These are phyloP conservation scores for Scheffersomyces lignosus DNA, from an alignment of 805 yeast genomes.

Conservation along the genomic window DNA sequence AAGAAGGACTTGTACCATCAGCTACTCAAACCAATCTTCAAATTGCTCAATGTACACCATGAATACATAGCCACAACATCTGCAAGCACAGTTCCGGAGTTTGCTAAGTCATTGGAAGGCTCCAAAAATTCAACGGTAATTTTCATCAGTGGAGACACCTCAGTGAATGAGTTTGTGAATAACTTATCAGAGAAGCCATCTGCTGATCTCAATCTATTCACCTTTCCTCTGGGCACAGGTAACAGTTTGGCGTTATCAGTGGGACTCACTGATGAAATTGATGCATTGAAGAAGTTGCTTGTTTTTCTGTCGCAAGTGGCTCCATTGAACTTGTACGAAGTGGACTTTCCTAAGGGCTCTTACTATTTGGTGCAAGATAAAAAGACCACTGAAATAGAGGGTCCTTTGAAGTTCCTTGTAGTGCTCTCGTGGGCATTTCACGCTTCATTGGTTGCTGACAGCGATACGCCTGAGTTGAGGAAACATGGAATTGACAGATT, in stretches of 20 bases:
- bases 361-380: constrained; percentile 20
- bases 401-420: constrained; percentile 46
- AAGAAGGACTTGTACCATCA: constrained; percentile 36
- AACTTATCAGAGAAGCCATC: constrained; percentile 19
- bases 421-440: constrained; percentile 87
- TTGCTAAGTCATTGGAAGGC: constrained; percentile 32
- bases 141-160: constrained; percentile 84
- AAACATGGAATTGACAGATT: constrained; percentile 67
- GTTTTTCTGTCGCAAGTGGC: constrained; percentile 15
- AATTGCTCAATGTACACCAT: constrained; percentile 33
- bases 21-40: constrained; percentile 50
- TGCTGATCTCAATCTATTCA: constrained; percentile 23
- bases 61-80: constrained; percentile 45
- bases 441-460: constrained; percentile 78
- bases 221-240: constrained; percentile 82
- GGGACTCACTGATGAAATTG: constrained; percentile 29
- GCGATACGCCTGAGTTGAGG: constrained; percentile 68
- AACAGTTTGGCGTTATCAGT: constrained; percentile 74
- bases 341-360: constrained; percentile 40
- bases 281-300: constrained; percentile 38
- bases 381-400: constrained; percentile 7
- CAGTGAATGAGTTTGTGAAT: constrained; percentile 75
- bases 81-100: constrained; percentile 36
- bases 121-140: constrained; percentile 43
- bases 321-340: constrained; percentile 48